Evolutionary conservation across 2,329 filamentous ascomycete genomes (phyloP).

Genomic region (Cladosporium sp.): DNA sequence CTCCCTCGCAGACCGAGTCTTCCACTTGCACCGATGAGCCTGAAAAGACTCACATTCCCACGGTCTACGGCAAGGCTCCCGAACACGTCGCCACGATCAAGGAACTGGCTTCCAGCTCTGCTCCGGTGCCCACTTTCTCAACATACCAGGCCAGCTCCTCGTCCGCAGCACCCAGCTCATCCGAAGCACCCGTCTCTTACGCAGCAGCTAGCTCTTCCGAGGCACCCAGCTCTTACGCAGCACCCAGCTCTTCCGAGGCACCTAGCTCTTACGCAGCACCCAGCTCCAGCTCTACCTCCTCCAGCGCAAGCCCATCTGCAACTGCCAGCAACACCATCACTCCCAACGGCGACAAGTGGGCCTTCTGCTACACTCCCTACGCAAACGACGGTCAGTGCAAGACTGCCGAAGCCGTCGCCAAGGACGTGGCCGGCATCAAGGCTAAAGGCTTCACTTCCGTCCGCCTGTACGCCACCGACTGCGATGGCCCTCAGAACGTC

Average conservation of each 20-base stretch:
- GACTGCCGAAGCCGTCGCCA: conserved; percentile 39
- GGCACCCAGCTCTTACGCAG: conserved; percentile 28
- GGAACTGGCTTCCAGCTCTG: conserved; percentile 2
- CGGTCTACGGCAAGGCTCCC: conserved; percentile 7
- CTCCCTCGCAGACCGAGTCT: neutral
- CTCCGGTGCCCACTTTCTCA: conserved; percentile 33
- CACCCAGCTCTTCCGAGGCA: conserved; percentile 26
- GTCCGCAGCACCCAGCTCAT: conserved; percentile 27
- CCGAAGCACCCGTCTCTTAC: conserved; percentile 27
- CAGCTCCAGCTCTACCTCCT: conserved; percentile 13
- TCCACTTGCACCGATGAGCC: conserved; percentile 6
- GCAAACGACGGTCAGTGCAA: conserved; percentile 46
- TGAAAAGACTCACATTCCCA: neutral
- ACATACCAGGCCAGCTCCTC: conserved; percentile 31
- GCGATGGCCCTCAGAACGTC: conserved; percentile 74
- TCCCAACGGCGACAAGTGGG: conserved; percentile 48
- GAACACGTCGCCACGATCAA: neutral
- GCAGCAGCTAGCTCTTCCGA: conserved; percentile 24
- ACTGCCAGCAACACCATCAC: conserved; percentile 21
- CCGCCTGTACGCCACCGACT: conserved; percentile 92
- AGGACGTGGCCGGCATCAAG: conserved; percentile 46
- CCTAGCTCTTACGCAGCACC: conserved; percentile 25
- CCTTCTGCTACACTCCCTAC: conserved; percentile 53
- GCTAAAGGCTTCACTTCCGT: conserved; percentile 60
- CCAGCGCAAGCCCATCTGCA: conserved; percentile 3